These are phyloP conservation scores for Starmerella potacharoeniae DNA, from an alignment of 805 yeast genomes.

Conservation along the genomic window DNA sequence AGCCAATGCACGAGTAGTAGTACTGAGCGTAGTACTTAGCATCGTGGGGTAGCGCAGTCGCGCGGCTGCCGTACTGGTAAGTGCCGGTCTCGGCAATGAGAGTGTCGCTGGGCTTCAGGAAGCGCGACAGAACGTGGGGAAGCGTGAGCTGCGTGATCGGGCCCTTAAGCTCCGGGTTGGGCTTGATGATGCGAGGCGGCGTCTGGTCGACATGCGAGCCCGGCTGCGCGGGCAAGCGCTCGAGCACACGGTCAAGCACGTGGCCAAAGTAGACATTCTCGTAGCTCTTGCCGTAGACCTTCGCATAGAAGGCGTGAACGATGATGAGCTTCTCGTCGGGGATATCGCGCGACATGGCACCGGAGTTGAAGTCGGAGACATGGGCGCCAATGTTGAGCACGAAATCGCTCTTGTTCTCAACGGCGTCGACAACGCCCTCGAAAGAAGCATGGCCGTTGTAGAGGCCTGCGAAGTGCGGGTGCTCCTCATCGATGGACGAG, in stretches of 20 bases:
- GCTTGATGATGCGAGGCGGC: slow-evolving; percentile 19
- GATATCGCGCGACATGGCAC: slow-evolving; percentile 45
- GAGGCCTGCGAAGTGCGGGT: slow-evolving; percentile 53
- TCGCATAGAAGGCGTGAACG: slow-evolving; percentile 44
- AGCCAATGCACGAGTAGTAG: slow-evolving; percentile 78
- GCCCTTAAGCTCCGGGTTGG: slow-evolving; percentile 28
- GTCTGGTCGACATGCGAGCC: slow-evolving; percentile 21
- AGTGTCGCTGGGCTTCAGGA: slow-evolving; percentile 51
- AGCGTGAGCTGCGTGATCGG: slow-evolving; percentile 30
- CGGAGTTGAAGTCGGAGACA: slow-evolving; percentile 57
- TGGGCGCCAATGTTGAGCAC: slow-evolving; percentile 61
- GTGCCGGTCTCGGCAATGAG: slow-evolving; percentile 78
- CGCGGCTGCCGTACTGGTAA: slow-evolving; percentile 65
- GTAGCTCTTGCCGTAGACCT: slow-evolving; percentile 35
- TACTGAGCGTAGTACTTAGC: slow-evolving; percentile 45
- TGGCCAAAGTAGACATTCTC: slow-evolving; percentile 40
- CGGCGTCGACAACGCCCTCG: slow-evolving; percentile 38
- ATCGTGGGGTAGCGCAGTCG: slow-evolving; percentile 47
- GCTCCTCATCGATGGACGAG: slow-evolving; percentile 60
- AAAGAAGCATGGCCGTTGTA: slow-evolving; percentile 54
- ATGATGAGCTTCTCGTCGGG: slow-evolving; percentile 35
- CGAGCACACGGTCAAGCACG: slow-evolving; percentile 37
- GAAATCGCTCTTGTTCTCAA: slow-evolving; percentile 47
- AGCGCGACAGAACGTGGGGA: slow-evolving; percentile 33
- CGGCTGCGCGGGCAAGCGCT: slow-evolving; percentile 28